Evolutionary conservation across 495 filamentous ascomycete species (phyloP), one percentile per base, ranked within the genome.

Genomic region (Podospora tetraspora): DNA sequence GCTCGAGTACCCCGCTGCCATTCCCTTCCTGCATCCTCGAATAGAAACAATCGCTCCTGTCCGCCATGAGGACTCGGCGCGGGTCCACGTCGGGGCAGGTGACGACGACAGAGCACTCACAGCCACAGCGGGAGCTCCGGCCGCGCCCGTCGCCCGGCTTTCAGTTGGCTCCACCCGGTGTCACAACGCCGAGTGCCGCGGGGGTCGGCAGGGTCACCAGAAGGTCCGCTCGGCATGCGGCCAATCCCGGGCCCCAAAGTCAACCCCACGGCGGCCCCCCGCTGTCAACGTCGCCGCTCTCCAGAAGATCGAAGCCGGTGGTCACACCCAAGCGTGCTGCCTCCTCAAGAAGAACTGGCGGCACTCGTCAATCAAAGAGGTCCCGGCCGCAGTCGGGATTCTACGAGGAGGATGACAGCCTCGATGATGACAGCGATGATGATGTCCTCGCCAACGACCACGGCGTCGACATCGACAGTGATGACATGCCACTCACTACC

Each of bases 71-170:
- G 57, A 71, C 63, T 43, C 73, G 66, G 60, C 63, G 66, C 30
- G 29, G 21, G 3, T 52, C 63, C 34, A 61, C 37, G 10, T 21
- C 52, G 34, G 63, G 60, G 34, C 10, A 27, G 10, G 64, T 58
- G 19, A 19, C 24, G 4, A 60, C 27, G 37, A 52, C 16, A 52
- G 37, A 52, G 19, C 16, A 5, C 19, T 19, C 37, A n/a, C 56
- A 62, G n/a, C 11, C 37, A n/a, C 56, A 62, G n/a, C 69, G 72
- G 62, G 56, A 66, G 24, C 64, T 75, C 30, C 64, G 73, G 68
- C 73, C 71, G 56, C 75, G 75, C 73, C 75, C 66, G 73, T 67
- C 67, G 21, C 9, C 66, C 25, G 70, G 59, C 9, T 56, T n/a
- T 66, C 69, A 62, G 74, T 66, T 58, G 52, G 16, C 43, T 12